Evolutionary conservation across 768 basidiomycete species (phyloP), one percentile per base, ranked within the genome.

Genomic region (Mrakia frigida): DNA sequence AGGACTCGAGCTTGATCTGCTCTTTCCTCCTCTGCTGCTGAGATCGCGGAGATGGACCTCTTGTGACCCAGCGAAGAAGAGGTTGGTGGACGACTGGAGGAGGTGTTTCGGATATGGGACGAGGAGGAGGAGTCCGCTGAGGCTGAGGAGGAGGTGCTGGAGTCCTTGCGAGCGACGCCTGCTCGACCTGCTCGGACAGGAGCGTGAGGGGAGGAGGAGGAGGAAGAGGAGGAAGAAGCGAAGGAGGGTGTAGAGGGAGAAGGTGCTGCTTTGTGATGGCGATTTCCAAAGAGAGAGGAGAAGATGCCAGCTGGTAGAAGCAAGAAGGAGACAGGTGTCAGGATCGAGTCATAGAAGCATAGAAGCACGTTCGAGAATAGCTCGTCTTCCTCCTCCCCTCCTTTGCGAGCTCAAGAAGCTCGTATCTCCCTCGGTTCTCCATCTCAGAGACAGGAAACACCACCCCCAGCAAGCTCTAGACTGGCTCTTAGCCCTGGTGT

Each of bases 81-180:
- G 9, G 35, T 6, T 33, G 33, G 37, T 21, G 37, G 35, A 13
- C 37, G 65, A 41, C 14, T 37, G 35, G 25, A 0, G 6, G 37
- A 68, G 6, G 65, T 21, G 28, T 2, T 39, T 39, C 63, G n/a
- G 63, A 65, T 35, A 18, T 37, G 23, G 6, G 65, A 39, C 21
- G 65, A 68, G 65, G 33, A 23, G 2, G 65, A 39, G 39, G 65
- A 68, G 18, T 21, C 25, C 25, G 65, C 65, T 21, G 65, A 68
- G 37, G 39, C 23, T 35, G 65, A 39, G 65, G 65, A 39, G 2
- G 65, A 41, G 21, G 65, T 39, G 6, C 35, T 11, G 6, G 37
- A 41, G 23, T 68, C 21, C 39, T 35, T 68, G 43, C 37, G 65
- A 35, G 35, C 65, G 25, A 68, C 65, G 25, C 65, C 65, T 68